Evolutionary conservation across 2,329 filamentous ascomycete species (phyloP), one percentile per base, ranked within the genome.

Genomic region (Colletotrichum tanaceti): DNA sequence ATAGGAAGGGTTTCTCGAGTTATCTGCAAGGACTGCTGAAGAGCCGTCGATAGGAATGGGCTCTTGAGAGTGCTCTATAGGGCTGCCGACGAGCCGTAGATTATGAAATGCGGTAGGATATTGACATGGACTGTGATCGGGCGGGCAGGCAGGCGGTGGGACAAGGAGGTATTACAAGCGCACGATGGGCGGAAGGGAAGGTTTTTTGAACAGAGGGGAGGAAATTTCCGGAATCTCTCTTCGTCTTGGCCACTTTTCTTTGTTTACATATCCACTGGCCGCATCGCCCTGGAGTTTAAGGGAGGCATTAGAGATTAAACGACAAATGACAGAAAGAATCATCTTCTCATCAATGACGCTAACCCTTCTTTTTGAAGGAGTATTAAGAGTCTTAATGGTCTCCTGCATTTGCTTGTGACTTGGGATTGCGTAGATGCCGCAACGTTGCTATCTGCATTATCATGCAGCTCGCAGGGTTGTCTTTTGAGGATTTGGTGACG

Each of bases 61-160:
- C 88, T 93, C 67, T 85, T 89, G 20, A 83, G 84, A 83, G 84
- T 49, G 94, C 92, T 74, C 80, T 94, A 53, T 83, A 86, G 71
- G 82, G 81, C 82, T 91, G 49, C 74, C 89, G 61, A 88, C 85
- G 76, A 81, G 75, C 71, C 77, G 83, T 63, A 68, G 43, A 43
- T 50, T 43, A 41, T 43, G 22, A 52, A 47, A 7, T 14, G 38
- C 10, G 46, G 16, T 16, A 60, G n/a, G 46, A 7, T 22, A 24
- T 20, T 2, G 22, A 35, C 35, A 43, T 18, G 38, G 18, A 49
- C 38, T 18, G 18, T 22, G 20, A 41, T 18, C 2, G 43, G 43
- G 44, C 14, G n/a, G 38, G 46, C 2, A 28, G 43, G 44, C 14
- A 24, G 38, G 46, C 62, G 63, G 60, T 28, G 38, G 39, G 20